These are phyloP conservation scores for Lachnellula arida DNA, from an alignment of 2,329 filamentous ascomycete species.

Conservation along the genomic window DNA sequence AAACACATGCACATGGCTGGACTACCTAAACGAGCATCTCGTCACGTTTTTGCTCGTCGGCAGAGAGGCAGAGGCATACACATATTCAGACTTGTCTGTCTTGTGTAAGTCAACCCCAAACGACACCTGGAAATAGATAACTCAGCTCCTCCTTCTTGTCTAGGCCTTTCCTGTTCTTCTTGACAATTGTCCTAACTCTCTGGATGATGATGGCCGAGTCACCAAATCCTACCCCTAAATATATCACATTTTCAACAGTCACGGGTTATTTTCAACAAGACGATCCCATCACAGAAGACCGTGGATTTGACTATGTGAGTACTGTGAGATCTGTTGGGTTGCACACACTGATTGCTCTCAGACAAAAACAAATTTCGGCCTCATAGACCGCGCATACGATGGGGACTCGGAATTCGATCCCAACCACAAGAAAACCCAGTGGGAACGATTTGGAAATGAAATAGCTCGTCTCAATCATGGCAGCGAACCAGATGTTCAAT, in stretches of 20 bases:
- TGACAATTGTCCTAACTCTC: constrained; percentile 20
- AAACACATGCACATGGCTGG: constrained; percentile 4
- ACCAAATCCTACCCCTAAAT: constrained; percentile 24
- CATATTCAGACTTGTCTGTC: constrained; percentile 4
- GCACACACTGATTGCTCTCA: constrained; percentile 28
- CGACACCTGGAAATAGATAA: background rate
- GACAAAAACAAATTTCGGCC: constrained; percentile 59
- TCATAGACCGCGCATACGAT: constrained; percentile 58
- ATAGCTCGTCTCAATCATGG: constrained; percentile 50
- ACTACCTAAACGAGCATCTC: background rate
- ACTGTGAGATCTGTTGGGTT: background rate
- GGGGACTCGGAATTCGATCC: constrained; percentile 44
- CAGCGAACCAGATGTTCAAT: constrained; percentile 43
- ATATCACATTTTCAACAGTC: constrained; percentile 51
- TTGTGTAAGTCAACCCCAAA: constrained; percentile 4
- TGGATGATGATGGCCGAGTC: constrained; percentile 25
- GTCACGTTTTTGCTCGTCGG: background rate
- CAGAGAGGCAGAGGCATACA: background rate
- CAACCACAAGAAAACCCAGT: constrained; percentile 47
- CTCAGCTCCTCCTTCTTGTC: background rate
- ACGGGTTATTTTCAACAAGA: constrained; percentile 63
- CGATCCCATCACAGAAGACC: constrained; percentile 50
- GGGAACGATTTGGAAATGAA: constrained; percentile 59
- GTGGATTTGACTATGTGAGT: constrained; percentile 60
- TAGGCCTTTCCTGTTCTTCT: constrained; percentile 24